These are phyloP conservation scores for Phaseolus coccineus DNA, from an alignment of 331 rosid genomes.

Conservation along the genomic window DNA sequence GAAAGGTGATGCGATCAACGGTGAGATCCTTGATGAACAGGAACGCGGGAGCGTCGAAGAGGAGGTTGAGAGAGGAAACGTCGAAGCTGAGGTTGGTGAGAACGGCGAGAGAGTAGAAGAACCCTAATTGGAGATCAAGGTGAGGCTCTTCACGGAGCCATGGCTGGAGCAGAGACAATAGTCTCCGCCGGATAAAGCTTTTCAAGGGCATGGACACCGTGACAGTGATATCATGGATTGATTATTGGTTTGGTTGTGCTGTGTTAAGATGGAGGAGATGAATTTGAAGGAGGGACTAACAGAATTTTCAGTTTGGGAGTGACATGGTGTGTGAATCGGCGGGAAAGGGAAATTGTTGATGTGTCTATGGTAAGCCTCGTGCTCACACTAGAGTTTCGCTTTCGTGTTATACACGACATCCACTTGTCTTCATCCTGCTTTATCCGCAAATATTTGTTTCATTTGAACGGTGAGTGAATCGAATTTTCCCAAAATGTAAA, in stretches of 20 bases:
- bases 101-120: slow-evolving; percentile 59
- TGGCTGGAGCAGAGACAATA: slow-evolving; percentile 75
- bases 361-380: background rate
- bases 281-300: slow-evolving; percentile 7
- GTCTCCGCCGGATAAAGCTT: slow-evolving; percentile 60
- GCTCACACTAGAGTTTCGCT: background rate
- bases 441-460: background rate
- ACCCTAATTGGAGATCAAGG: slow-evolving; percentile 65
- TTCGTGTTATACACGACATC: background rate
- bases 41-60: slow-evolving; percentile 58
- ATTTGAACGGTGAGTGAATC: background rate
- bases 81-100: slow-evolving; percentile 65
- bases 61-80: slow-evolving; percentile 60
- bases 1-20: slow-evolving; percentile 59
- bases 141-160: slow-evolving; percentile 79
- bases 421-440: background rate
- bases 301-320: slow-evolving; percentile 9
- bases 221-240: slow-evolving; percentile 1
- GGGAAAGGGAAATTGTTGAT: slow-evolving; percentile 37
- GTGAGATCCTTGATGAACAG: slow-evolving; percentile 62
- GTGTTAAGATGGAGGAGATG: background rate
- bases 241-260: background rate
- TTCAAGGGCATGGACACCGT: slow-evolving; percentile 55
- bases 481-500: background rate
- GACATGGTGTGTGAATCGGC: slow-evolving; percentile 24